Percentiles rank a stretch among this genome's conserved stretches.
These are phyloP conservation scores for Penicillium canescens DNA, from an alignment of 495 filamentous ascomycete genomes.

Conservation along the genomic window DNA sequence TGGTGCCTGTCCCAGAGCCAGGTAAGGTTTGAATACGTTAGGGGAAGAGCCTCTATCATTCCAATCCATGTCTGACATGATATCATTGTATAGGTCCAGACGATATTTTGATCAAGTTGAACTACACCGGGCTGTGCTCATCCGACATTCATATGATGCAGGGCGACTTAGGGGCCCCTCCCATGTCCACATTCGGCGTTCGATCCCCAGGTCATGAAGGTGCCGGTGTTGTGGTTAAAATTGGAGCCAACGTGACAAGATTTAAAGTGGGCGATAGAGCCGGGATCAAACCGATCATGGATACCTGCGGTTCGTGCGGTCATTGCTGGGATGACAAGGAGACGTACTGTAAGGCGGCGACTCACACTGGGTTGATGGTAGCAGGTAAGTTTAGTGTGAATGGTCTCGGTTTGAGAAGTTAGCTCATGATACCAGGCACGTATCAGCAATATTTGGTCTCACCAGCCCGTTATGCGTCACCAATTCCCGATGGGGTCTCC, in stretches of 20 bases:
- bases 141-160: slow-evolving; percentile 52
- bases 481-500: slow-evolving; percentile 61
- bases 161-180: slow-evolving; percentile 43
- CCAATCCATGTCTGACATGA: background rate
- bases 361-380: slow-evolving; percentile 37
- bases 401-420: too few relatives aligned
- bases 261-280: slow-evolving; percentile 60
- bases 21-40: slow-evolving; percentile 25
- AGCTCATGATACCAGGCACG: slow-evolving; percentile 41
- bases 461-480: slow-evolving; percentile 63
- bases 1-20: slow-evolving; percentile 53
- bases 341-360: slow-evolving; percentile 35
- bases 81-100: slow-evolving; percentile 36
- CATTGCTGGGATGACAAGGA: slow-evolving; percentile 48
- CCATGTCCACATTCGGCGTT: slow-evolving; percentile 48
- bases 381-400: slow-evolving; percentile 23
- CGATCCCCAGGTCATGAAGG: slow-evolving; percentile 58
- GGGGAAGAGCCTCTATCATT: too few relatives aligned
- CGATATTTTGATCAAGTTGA: slow-evolving; percentile 48
- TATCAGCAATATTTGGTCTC: slow-evolving; percentile 70
- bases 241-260: slow-evolving; percentile 51
- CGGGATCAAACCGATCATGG: slow-evolving; percentile 56
- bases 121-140: slow-evolving; percentile 49
- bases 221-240: slow-evolving; percentile 54
- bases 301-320: slow-evolving; percentile 53